These are phyloP conservation scores for Candida smagusa DNA, from an alignment of 1,139 yeast genomes.

Conservation along the genomic window DNA sequence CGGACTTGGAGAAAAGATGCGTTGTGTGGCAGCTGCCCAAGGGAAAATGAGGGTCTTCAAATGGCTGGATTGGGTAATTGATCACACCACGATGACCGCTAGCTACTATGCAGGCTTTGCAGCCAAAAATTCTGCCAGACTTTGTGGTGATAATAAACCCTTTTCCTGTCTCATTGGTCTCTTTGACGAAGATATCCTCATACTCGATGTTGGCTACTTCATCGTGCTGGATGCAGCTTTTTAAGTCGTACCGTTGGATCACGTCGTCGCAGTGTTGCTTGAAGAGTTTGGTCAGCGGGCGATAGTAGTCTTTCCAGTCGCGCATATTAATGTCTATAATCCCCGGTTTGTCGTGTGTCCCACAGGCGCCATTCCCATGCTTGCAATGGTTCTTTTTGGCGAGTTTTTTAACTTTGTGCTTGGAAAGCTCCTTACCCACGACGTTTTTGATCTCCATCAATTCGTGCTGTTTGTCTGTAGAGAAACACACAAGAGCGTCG, in stretches of 20 bases:
- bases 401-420: conserved; percentile 40
- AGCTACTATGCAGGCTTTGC: conserved; percentile 38
- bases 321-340: conserved; percentile 43
- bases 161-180: conserved; percentile 21
- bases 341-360: conserved; percentile 29
- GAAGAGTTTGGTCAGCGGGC: conserved; percentile 43
- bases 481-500: conserved; percentile 44
- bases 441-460: conserved; percentile 44
- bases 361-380: conserved; percentile 5
- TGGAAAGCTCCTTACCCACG: conserved; percentile 45
- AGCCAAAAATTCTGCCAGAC: conserved; percentile 27
- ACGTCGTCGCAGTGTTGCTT: conserved; percentile 38
- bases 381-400: conserved; percentile 16
- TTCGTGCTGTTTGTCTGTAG: conserved; percentile 33
- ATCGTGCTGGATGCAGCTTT: conserved; percentile 29
- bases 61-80: conserved; percentile 32
- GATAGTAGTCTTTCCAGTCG: conserved; percentile 45
- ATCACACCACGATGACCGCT: conserved; percentile 41
- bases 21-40: conserved; percentile 43
- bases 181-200: conserved; percentile 22
- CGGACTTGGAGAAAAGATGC: conserved; percentile 31
- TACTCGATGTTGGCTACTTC: conserved; percentile 34
- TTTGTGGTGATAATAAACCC: conserved; percentile 30
- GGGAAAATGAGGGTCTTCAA: conserved; percentile 17
- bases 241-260: conserved; percentile 30